Evolutionary conservation across 305 asterid species (phyloP), one percentile per base, ranked within the genome.

Genomic region (Solanum hybrid): DNA sequence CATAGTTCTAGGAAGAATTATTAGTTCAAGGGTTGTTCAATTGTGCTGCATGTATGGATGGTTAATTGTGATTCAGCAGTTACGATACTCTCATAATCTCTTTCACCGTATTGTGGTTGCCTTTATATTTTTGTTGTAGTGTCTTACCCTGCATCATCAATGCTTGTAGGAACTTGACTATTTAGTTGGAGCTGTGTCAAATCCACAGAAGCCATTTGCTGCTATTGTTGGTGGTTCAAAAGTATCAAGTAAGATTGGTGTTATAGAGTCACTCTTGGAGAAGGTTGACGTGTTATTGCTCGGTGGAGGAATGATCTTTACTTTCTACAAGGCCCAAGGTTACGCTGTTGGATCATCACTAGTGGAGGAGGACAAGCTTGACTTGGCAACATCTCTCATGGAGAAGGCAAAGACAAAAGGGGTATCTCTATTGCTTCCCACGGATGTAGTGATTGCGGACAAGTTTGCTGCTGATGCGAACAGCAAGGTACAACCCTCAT

Each of bases 221-320:
- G 99, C 99, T 20, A 96, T 96, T 89, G 99, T 96, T 90, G 99
- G 99, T 84, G 99, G 99, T 86, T 92, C 98, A 88, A 96, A 96
- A 93, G 99, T 96, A 22, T 96, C 99, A 60, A 73, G 91, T 86
- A 96, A 96, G 90, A 96, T 96, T 91, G 94, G 97, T 32, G 98
- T 96, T 66, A 96, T 96, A 6, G 97, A 96, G 93, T 95, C 98
- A 24, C 92, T 96, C 60, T 91, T 96, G 91, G 95, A 93, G 89
- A 96, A 95, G 95, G 96, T 93, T 32, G 97, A 96, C 90, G 14
- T 96, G 85, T 94, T 96, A 86, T 37, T 96, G 14, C 94, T 96
- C 4, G 99, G 99, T 40, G 99, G 99, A 88, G 99, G 99, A 56
- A 96, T 96, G 99, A 95, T 95, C 91, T 96, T 90, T 88, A 96